Base-by-base conservation (phyloP, 2,329 filamentous ascomycete species). In the Cytospora schulzeri region DNA sequence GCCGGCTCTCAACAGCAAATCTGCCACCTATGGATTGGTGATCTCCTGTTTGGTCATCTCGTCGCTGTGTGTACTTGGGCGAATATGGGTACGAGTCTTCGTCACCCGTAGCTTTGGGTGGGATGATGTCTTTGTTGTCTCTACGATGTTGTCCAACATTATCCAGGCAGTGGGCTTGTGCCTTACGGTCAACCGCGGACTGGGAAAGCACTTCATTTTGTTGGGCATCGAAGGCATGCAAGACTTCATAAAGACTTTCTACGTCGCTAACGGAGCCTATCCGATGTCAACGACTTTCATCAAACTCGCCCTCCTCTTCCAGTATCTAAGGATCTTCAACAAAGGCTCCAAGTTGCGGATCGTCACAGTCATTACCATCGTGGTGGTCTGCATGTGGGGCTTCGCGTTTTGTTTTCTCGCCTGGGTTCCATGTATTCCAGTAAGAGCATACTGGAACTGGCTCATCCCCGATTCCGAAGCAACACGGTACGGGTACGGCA, bases 351-450 rank as follows among this genome's bases (percentile, higher is more conserved):
- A 59, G 9, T 60, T 66, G 2, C 65, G 59, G 0, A 35, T 54
- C 31, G 19, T 74, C n/a, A 68, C 70, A 12, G 31, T 72, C 17
- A 28, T 64, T 19, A 57, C 72, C 26, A 70, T 72, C 53, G 54
- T 69, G 8, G 68, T 75, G 54, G 74, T 72, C 1, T 71, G 70
- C 1, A 66, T 72, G 1, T 76, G 74, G 74, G 74, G 74, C 0
- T 14, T 71, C 29, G 68, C 69, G 1, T 76, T 73, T 54, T 70
- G 70, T 8, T 68, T 74, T 26, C 60, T 76, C 22, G 71, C 74
- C n/a, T 75, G 71, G 71, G 60, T 75, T 0, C 75, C 75, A 1
- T 77, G 74, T 19, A 4, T 73, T 26, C 73, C 73, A 1, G 66
- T 77, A 1, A 67, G 66, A 7, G 71, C 70, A 1, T 77, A 75